A percentile compares a stretch with the other conserved stretches of the same genome.
These are phyloP conservation scores for Aspergillus taichungensis DNA, from an alignment of 495 filamentous ascomycete species.

Conservation along the genomic window DNA sequence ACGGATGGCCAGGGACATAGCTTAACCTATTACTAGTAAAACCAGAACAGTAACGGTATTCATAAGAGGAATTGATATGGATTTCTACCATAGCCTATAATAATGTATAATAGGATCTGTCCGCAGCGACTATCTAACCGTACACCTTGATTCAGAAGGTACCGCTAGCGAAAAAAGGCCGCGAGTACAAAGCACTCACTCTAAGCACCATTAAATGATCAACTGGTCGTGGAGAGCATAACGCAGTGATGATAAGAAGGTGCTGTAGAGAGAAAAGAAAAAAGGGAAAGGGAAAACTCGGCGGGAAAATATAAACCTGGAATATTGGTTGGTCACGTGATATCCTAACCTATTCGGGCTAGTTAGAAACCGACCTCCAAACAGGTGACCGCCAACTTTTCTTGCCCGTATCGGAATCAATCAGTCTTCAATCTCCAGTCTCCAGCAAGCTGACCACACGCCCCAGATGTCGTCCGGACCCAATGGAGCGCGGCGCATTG, in stretches of 20 bases:
- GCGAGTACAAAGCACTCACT: conserved; percentile 33
- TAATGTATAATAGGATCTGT: conserved; percentile 29
- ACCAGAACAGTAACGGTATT: too few relatives aligned
- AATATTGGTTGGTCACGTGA: conserved; percentile 19
- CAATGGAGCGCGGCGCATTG: conserved; percentile 38
- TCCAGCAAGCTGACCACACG: too few relatives aligned
- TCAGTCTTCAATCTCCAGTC: too few relatives aligned
- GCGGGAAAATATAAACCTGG: conserved; percentile 11
- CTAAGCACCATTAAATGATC: conserved; percentile 60
- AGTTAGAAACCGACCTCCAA: conserved; percentile 4
- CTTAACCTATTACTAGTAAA: too few relatives aligned
- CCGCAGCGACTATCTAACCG: conserved; percentile 62
- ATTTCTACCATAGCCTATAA: not conserved
- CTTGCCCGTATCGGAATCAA: conserved; percentile 12
- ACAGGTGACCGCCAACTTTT: conserved; percentile 36
- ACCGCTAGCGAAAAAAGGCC: conserved; percentile 67
- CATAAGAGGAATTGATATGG: too few relatives aligned
- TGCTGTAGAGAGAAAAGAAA: conserved; percentile 35
- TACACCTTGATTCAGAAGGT: conserved; percentile 56
- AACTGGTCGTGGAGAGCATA: conserved; percentile 40
- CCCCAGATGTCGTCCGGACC: conserved; percentile 34
- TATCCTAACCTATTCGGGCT: conserved; percentile 22
- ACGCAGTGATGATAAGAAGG: conserved; percentile 58
- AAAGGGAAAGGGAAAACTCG: conserved; percentile 8
- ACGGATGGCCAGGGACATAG: too few relatives aligned